Evolutionary conservation across 139 green algal genomes (phyloP).

Genomic region (Coelastrella sp.): DNA sequence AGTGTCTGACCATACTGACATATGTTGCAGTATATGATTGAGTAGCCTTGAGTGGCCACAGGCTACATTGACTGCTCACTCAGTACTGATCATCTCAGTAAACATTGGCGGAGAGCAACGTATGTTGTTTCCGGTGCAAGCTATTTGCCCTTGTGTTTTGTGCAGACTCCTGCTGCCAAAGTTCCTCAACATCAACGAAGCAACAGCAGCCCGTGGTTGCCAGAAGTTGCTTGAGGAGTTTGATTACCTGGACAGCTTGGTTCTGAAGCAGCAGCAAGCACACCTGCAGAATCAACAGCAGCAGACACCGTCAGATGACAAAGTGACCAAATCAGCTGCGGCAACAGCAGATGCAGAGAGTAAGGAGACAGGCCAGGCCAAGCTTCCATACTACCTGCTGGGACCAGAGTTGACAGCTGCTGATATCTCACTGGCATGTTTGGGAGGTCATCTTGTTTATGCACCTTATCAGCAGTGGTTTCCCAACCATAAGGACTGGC

Average conservation of each 20-base stretch:
- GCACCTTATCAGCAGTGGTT: neutral
- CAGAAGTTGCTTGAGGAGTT: constrained; percentile 20
- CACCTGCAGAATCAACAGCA: too few species aligned
- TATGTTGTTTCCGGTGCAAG: neutral
- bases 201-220: constrained; percentile 9
- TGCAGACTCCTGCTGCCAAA: constrained; percentile 32
- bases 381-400: constrained; percentile 38
- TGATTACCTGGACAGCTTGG: constrained; percentile 28
- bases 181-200: constrained; percentile 4
- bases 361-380: neutral
- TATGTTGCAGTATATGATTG: too few species aligned
- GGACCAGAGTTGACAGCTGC: neutral
- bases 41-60: too few species aligned
- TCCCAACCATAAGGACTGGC: neutral
- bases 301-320: too few species aligned
- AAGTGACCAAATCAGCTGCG: too few species aligned
- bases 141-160: neutral
- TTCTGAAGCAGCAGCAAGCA: constrained; percentile 16
- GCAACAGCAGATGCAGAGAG: constrained; percentile 8
- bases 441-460: neutral
- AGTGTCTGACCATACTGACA: too few species aligned
- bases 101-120: neutral
- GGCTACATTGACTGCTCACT: neutral
- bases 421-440: constrained; percentile 25
- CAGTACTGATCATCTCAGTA: neutral